These are phyloP conservation scores for Pichia ethanolica DNA, from an alignment of 805 yeast species.

Conservation along the genomic window DNA sequence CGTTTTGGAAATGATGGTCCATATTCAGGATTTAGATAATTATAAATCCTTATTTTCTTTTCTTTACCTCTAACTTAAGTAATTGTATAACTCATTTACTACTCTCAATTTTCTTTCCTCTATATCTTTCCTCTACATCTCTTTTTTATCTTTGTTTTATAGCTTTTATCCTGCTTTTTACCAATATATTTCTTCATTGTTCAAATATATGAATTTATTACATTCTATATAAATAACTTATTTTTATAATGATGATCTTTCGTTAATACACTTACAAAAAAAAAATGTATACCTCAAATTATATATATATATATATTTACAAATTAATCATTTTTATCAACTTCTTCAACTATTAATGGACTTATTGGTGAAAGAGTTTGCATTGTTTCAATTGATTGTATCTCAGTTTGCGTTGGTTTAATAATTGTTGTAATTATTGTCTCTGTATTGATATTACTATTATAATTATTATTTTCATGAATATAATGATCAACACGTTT, in stretches of 20 bases:
- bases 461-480: conserved; percentile 13
- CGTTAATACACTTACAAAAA: too few relatives aligned
- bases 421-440: not conserved
- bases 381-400: too few relatives aligned
- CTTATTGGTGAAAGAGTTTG: too few relatives aligned
- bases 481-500: conserved; percentile 24
- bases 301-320: not conserved
- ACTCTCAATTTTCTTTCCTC: not conserved
- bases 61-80: not conserved
- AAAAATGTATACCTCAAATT: too few relatives aligned
- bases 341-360: too few relatives aligned
- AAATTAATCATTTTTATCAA: not conserved
- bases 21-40: conserved; percentile 27
- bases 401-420: not conserved
- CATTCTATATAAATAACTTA: too few relatives aligned
- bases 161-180: not conserved
- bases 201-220: too few relatives aligned
- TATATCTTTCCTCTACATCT: not conserved
- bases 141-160: not conserved
- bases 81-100: not conserved
- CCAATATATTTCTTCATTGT: too few relatives aligned
- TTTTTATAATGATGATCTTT: too few relatives aligned
- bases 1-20: conserved; percentile 32
- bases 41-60: conserved; percentile 1
- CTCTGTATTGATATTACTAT: not conserved